These are phyloP conservation scores for Didymella pomorum DNA, from an alignment of 2,329 filamentous ascomycete genomes.

Conservation along the genomic window DNA sequence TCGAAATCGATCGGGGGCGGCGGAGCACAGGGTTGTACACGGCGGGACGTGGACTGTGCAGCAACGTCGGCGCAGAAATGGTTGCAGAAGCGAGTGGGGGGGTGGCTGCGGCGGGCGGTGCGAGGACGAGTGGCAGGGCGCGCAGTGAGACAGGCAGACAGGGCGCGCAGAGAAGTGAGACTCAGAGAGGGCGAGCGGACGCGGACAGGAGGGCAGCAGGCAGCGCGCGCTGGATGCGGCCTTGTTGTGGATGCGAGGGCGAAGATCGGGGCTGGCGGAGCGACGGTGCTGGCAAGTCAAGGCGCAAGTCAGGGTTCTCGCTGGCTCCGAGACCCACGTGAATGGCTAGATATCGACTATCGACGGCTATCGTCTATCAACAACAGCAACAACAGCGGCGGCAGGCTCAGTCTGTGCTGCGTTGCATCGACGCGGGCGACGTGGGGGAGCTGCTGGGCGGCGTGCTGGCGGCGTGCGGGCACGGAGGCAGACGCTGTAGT, in stretches of 20 bases:
- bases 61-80: constrained; percentile 32
- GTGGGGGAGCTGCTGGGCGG: constrained; percentile 24
- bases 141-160: constrained; percentile 6
- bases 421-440: constrained; percentile 36
- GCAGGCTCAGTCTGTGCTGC: constrained; percentile 28
- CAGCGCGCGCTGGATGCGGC: constrained; percentile 14
- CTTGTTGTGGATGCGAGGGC: constrained; percentile 17
- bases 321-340: constrained; percentile 43
- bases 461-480: constrained; percentile 1
- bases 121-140: constrained; percentile 6
- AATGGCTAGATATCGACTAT: constrained; percentile 24
- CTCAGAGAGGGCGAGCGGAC: neutral
- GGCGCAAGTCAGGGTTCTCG: constrained; percentile 21
- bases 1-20: constrained; percentile 34
- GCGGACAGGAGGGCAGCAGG: neutral
- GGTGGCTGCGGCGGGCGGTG: constrained; percentile 22
- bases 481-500: constrained; percentile 4
- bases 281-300: constrained; percentile 14
- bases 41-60: constrained; percentile 35
- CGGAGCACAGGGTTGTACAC: constrained; percentile 35
- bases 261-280: constrained; percentile 18
- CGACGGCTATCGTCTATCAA: constrained; percentile 23
- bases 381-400: constrained; percentile 13
- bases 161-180: neutral
- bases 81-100: constrained; percentile 27